Conservation (phyloP, 768 basidiomycete genomes). For the Lactarius vividus region DNA sequence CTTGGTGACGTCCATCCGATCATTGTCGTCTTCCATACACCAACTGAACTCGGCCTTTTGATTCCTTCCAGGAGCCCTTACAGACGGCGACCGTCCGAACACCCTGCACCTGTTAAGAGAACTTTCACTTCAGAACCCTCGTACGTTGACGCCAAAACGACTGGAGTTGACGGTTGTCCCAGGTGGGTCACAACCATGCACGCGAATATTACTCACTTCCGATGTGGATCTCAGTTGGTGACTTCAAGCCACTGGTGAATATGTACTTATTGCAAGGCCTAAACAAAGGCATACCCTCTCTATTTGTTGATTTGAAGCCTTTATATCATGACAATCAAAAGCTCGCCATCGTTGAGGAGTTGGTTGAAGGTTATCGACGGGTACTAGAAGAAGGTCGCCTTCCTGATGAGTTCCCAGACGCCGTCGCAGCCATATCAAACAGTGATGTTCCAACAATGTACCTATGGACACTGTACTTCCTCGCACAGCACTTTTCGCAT, state of each 20-base stretch:
- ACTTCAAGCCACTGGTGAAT: conserved; percentile 62
- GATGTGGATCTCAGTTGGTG: conserved; percentile 45
- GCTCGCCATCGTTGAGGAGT: conserved; percentile 62
- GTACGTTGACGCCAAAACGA: conserved; percentile 68
- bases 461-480: conserved; percentile 94
- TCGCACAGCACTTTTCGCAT: conserved; percentile 84
- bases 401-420: conserved; percentile 10
- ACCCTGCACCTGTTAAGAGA: conserved; percentile 58
- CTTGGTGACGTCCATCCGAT: conserved; percentile 48
- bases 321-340: conserved; percentile 71
- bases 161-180: conserved; percentile 66
- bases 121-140: conserved; percentile 61
- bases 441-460: conserved; percentile 73
- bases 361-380: conserved; percentile 53
- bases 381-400: conserved; percentile 35
- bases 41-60: neutral
- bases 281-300: conserved; percentile 83
- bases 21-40: neutral
- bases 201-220: neutral
- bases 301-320: conserved; percentile 89
- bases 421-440: conserved; percentile 19
- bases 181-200: conserved; percentile 34
- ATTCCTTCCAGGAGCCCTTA: conserved; percentile 36
- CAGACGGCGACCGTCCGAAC: conserved; percentile 49
- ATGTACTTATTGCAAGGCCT: conserved; percentile 70